A percentile compares a stretch with the other conserved stretches of the same genome.
These are phyloP conservation scores for Saturnispora bothae DNA, from an alignment of 805 yeast species.

Conservation along the genomic window DNA sequence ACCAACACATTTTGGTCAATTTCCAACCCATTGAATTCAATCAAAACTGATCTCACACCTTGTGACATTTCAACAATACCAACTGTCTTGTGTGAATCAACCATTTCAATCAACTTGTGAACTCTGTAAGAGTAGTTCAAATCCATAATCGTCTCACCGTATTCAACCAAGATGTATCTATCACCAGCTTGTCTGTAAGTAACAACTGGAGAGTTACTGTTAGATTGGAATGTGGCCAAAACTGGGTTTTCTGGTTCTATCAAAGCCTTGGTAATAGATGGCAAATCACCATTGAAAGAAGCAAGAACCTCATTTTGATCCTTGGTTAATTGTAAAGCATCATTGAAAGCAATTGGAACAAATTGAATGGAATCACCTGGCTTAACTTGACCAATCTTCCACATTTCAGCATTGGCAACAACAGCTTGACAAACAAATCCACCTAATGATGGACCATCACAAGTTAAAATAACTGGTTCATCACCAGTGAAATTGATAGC, in stretches of 20 bases:
- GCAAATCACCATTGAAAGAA: conserved; percentile 31
- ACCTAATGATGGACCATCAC: conserved; percentile 96
- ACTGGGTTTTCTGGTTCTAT: conserved; percentile 60
- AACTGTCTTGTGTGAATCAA: conserved; percentile 47
- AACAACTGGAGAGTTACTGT: conserved; percentile 50
- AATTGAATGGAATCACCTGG: conserved; percentile 85
- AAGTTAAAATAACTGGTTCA: conserved; percentile 92
- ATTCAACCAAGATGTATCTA: conserved; percentile 82
- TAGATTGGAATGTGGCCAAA: conserved; percentile 39
- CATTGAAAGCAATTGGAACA: conserved; percentile 60
- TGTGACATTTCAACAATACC: conserved; percentile 95
- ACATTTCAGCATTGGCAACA: conserved; percentile 90
- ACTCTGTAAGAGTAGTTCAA: conserved; percentile 78
- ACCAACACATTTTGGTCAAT: conserved; percentile 55
- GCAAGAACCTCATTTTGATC: conserved; percentile 49
- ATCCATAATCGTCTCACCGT: conserved; percentile 83
- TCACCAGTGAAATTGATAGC: conserved; percentile 98
- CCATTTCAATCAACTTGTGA: conserved; percentile 69
- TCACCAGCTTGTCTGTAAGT: conserved; percentile 97
- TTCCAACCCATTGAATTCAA: conserved; percentile 63
- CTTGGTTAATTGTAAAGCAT: conserved; percentile 54
- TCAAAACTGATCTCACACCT: conserved; percentile 90
- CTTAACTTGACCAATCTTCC: conserved; percentile 97
- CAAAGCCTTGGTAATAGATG: conserved; percentile 25
- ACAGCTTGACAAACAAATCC: conserved; percentile 97